phyloP scores from a whole-genome alignment of 2,329 filamentous ascomycete species.

The Blastomyces parvus region DNA sequence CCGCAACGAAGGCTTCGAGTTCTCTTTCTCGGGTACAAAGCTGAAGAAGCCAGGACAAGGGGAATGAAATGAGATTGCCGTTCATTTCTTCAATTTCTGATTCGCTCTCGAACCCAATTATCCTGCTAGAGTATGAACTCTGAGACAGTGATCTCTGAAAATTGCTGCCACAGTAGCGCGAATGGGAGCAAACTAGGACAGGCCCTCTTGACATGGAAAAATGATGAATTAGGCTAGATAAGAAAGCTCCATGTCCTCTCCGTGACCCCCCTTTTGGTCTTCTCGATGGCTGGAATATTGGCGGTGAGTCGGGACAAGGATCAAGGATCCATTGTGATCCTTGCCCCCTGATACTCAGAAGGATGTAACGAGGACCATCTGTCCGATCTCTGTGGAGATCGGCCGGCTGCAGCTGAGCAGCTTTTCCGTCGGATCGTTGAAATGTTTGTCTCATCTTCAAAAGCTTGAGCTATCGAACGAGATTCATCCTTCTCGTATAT shows the following conservation, averaged over 20 bases:
- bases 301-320: neutral
- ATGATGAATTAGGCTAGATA: neutral
- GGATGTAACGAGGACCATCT: neutral
- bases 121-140: neutral
- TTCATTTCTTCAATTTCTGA: neutral
- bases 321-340: neutral
- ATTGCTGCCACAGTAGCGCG: neutral
- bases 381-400: neutral
- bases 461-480: neutral
- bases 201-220: neutral
- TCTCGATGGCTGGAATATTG: neutral
- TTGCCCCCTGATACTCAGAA: neutral
- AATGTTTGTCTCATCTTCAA: neutral
- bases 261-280: neutral
- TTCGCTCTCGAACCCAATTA: neutral
- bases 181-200: neutral
- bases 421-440: neutral
- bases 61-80: neutral
- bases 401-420: neutral
- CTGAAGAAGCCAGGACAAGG: neutral
- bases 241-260: neutral
- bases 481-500: neutral
- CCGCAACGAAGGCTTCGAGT: no score
- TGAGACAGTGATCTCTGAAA: neutral
- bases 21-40: neutral